These are phyloP conservation scores for Blastobotrys serpentis DNA, from an alignment of 1,139 yeast genomes.

Conservation along the genomic window DNA sequence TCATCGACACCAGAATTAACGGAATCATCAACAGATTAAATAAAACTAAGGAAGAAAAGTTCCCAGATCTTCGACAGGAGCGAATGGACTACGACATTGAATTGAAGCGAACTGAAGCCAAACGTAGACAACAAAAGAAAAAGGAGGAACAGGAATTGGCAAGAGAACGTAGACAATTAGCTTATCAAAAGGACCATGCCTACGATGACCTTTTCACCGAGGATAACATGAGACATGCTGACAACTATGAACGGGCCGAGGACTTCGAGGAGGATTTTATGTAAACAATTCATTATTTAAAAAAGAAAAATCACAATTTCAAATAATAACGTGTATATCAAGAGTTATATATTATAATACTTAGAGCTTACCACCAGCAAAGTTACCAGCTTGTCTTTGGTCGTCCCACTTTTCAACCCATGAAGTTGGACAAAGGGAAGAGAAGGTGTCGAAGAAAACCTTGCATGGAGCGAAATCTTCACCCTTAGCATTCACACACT, in stretches of 20 bases:
- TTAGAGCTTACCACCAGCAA: slow-evolving; percentile 56
- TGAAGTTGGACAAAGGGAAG: slow-evolving; percentile 85
- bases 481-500: slow-evolving; percentile 94
- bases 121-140: slow-evolving; percentile 39
- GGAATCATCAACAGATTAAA: slow-evolving; percentile 62
- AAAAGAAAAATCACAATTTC: not conserved
- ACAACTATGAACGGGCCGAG: slow-evolving; percentile 55
- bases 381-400: slow-evolving; percentile 75
- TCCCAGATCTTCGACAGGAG: slow-evolving; percentile 49
- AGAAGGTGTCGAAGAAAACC: slow-evolving; percentile 88
- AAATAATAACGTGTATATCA: not conserved
- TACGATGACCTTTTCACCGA: slow-evolving; percentile 59
- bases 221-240: slow-evolving; percentile 48
- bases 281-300: slow-evolving; percentile 33
- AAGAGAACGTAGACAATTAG: slow-evolving; percentile 35
- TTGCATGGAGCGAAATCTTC: slow-evolving; percentile 98
- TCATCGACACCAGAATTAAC: slow-evolving; percentile 59
- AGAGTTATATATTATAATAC: not conserved
- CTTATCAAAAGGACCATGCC: slow-evolving; percentile 43
- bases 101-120: slow-evolving; percentile 33
- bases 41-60: slow-evolving; percentile 62
- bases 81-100: slow-evolving; percentile 42
- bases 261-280: slow-evolving; percentile 70
- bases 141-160: slow-evolving; percentile 33
- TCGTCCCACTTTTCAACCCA: slow-evolving; percentile 97